Conservation (phyloP, 1,284 basidiomycete species). For the Fomes fomentarius region DNA sequence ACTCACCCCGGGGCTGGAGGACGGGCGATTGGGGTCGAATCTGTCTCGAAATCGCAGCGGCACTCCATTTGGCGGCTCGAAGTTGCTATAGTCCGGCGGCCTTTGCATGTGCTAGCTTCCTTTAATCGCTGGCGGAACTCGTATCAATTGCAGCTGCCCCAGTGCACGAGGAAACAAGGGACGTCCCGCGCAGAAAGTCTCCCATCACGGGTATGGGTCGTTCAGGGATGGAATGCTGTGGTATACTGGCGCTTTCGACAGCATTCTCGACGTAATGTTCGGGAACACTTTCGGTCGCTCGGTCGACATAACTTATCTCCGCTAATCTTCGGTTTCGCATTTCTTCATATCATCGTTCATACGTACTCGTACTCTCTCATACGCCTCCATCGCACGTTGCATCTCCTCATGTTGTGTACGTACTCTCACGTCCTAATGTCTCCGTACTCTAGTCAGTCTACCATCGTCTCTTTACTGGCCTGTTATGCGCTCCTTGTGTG, state of each 20-base stretch:
- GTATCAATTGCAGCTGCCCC: not conserved
- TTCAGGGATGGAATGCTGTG: no score
- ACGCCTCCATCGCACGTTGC: not conserved
- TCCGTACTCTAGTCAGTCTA: not conserved
- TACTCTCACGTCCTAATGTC: constrained; percentile 11
- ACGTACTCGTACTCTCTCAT: not conserved
- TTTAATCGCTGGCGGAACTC: not conserved
- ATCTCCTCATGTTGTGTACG: constrained; percentile 9
- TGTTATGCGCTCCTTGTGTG: no score
- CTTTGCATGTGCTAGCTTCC: not conserved
- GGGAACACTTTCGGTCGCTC: constrained; percentile 22
- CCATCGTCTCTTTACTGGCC: not conserved
- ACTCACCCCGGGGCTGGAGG: constrained; percentile 37
- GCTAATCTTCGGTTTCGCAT: constrained; percentile 17
- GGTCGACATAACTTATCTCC: constrained; percentile 27
- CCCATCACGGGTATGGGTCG: no score
- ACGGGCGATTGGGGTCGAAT: constrained; percentile 47
- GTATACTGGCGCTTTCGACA: not conserved
- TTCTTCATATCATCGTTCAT: constrained; percentile 3
- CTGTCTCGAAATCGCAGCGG: constrained; percentile 66
- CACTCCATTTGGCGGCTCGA: constrained; percentile 47
- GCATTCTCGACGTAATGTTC: not conserved
- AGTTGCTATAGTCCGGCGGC: constrained; percentile 29
- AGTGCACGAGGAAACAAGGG: no score
- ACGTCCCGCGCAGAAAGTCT: no score